phyloP scores from a whole-genome alignment of 2,329 filamentous ascomycete genomes.

The Colletotrichum gigasporum region DNA sequence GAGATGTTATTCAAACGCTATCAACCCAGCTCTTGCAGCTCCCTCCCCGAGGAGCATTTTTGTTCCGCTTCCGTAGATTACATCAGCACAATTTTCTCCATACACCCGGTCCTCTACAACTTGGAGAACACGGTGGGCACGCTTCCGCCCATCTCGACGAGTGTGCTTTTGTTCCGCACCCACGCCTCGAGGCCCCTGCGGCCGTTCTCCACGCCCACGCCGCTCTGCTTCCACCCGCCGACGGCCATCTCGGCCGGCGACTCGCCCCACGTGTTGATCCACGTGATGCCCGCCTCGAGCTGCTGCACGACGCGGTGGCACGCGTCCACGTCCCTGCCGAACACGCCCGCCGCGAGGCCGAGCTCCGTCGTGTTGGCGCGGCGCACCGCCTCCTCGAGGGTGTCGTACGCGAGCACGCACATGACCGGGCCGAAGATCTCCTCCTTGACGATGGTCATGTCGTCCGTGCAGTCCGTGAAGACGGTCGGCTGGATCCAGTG shows the following conservation, averaged over 20 bases:
- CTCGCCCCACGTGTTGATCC: conserved; percentile 96
- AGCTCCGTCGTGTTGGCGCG: conserved; percentile 82
- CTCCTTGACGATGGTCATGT: conserved; percentile 81
- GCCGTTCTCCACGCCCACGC: conserved; percentile 88
- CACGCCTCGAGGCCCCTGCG: conserved; percentile 81
- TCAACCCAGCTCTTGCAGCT: background rate
- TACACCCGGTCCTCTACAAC: conserved; percentile 50
- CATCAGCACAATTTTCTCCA: background rate
- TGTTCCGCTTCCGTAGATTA: background rate
- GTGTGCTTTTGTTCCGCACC: conserved; percentile 86
- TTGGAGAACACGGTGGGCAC: conserved; percentile 81
- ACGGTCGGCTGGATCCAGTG: conserved; percentile 87
- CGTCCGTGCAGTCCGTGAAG: conserved; percentile 86
- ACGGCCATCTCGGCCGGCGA: conserved; percentile 92
- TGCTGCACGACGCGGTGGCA: conserved; percentile 77
- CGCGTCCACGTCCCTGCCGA: conserved; percentile 77
- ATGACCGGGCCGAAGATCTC: conserved; percentile 93
- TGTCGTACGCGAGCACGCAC: conserved; percentile 79
- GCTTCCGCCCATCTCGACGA: conserved; percentile 81
- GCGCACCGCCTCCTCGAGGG: conserved; percentile 72
- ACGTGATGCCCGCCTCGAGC: conserved; percentile 87
- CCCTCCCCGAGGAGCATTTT: background rate
- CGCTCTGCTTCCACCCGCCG: conserved; percentile 91
- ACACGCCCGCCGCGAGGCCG: conserved; percentile 86
- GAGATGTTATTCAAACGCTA: conserved; percentile 24